phyloP scores from a whole-genome alignment of 1,139 yeast genomes.

The Magnusiomyces fungicola region DNA sequence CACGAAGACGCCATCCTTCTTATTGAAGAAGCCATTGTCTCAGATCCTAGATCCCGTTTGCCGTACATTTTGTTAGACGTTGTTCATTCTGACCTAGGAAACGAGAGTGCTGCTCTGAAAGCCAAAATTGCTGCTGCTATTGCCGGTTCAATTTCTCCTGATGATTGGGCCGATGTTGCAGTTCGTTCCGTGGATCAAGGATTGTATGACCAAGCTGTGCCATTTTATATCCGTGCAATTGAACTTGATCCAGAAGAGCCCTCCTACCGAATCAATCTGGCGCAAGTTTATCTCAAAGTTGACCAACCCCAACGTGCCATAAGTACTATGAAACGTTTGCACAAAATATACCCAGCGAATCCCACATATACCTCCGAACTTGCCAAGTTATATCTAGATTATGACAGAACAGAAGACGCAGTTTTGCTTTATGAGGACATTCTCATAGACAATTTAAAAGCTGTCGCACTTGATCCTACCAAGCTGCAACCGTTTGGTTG shows the following conservation, averaged over 20 bases:
- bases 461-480: constrained; percentile 17
- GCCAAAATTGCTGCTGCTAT: constrained; percentile 84
- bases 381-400: constrained; percentile 70
- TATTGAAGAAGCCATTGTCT: constrained; percentile 65
- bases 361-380: constrained; percentile 58
- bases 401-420: constrained; percentile 74
- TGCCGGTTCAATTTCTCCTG: constrained; percentile 66
- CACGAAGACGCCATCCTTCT: constrained; percentile 57
- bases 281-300: constrained; percentile 56
- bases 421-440: constrained; percentile 57
- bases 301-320: constrained; percentile 66
- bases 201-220: constrained; percentile 70
- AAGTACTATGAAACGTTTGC: constrained; percentile 61
- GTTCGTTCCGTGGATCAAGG: constrained; percentile 66
- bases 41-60: constrained; percentile 68
- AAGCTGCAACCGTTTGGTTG: constrained; percentile 51
- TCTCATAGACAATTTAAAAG: constrained; percentile 21
- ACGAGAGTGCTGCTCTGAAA: constrained; percentile 64
- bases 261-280: constrained; percentile 43
- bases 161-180: constrained; percentile 81
- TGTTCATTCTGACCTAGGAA: constrained; percentile 63
- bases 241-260: constrained; percentile 49
- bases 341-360: constrained; percentile 54
- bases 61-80: constrained; percentile 87
- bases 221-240: constrained; percentile 72